Evolutionary conservation across 202 grass and related monocot species (phyloP).

Genomic region (Alloteropsis angusta): DNA sequence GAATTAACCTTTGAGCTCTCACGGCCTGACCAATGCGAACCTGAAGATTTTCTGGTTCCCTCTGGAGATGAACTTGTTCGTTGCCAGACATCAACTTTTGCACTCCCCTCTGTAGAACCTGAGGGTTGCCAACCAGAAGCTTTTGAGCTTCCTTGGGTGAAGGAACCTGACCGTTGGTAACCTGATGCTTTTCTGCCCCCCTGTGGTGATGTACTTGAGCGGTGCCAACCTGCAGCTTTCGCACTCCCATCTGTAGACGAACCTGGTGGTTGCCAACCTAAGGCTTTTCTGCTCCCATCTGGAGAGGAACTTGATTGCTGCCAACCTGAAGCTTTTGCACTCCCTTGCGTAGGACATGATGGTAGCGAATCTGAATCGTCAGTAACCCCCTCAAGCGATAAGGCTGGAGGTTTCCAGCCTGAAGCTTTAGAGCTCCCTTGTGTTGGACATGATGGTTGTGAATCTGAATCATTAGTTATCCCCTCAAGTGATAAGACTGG

Average conservation of each 20-base stretch:
- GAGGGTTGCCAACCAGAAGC: constrained; percentile 11
- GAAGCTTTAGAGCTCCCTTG: too few relatives aligned
- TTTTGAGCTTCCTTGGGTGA: constrained; percentile 6
- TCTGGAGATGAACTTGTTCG: constrained; percentile 15
- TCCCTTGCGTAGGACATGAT: background rate
- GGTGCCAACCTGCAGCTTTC: background rate
- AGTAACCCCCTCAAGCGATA: background rate
- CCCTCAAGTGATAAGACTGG: constrained; percentile 1
- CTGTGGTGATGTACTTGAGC: constrained; percentile 18
- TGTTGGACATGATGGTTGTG: background rate
- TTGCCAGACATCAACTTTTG: constrained; percentile 18
- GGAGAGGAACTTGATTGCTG: background rate
- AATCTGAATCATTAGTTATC: background rate
- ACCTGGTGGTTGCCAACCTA: background rate
- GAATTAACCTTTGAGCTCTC: constrained; percentile 33
- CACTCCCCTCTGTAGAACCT: background rate
- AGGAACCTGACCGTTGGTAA: constrained; percentile 11
- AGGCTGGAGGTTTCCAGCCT: constrained; percentile 2
- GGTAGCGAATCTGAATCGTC: background rate
- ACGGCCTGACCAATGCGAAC: constrained; percentile 18
- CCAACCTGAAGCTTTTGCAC: constrained; percentile 20
- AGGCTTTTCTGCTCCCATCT: constrained; percentile 16
- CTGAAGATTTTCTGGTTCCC: constrained; percentile 20
- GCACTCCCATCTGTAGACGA: background rate
- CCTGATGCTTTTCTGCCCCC: constrained; percentile 6